Percentiles rank a stretch among this genome's conserved stretches.
These are phyloP conservation scores for Amoebophrya sp. DNA, from an alignment of 169 alveolate species.

Conservation along the genomic window DNA sequence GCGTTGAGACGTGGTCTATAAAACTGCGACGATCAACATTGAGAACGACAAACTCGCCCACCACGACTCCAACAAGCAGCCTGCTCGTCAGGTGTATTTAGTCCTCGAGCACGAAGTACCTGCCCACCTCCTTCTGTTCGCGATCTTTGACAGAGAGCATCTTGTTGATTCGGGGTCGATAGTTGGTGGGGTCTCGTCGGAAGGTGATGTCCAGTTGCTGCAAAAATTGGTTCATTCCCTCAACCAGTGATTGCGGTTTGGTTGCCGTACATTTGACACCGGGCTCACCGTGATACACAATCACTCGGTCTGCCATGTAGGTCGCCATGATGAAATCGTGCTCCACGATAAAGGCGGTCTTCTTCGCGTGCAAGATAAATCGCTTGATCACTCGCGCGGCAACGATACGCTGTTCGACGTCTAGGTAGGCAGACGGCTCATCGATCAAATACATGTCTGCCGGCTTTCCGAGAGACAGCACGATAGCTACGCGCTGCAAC, in stretches of 20 bases:
- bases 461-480: constrained; percentile 92
- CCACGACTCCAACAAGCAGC: too few relatives aligned
- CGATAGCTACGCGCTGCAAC: constrained; percentile 94
- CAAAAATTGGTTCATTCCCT: constrained; percentile 90
- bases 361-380: constrained; percentile 81
- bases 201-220: constrained; percentile 91
- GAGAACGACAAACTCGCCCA: too few relatives aligned
- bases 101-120: constrained; percentile 88
- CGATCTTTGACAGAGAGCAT: constrained; percentile 92
- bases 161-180: constrained; percentile 98
- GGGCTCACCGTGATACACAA: constrained; percentile 96
- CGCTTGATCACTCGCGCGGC: constrained; percentile 98
- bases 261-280: constrained; percentile 78
- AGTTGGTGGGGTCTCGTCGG: constrained; percentile 96
- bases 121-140: constrained; percentile 95
- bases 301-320: constrained; percentile 97
- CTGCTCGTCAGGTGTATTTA: too few relatives aligned
- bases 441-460: constrained; percentile 97
- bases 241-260: constrained; percentile 72
- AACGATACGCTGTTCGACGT: constrained; percentile 96
- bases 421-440: constrained; percentile 99
- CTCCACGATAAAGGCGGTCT: constrained; percentile 97
- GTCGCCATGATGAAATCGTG: constrained; percentile 99
- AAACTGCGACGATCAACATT: too few relatives aligned
- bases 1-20: too few relatives aligned